Evolutionary conservation across 805 yeast species (phyloP), one percentile per base, ranked within the genome.

Genomic region (Lipomyces starkeyi): DNA sequence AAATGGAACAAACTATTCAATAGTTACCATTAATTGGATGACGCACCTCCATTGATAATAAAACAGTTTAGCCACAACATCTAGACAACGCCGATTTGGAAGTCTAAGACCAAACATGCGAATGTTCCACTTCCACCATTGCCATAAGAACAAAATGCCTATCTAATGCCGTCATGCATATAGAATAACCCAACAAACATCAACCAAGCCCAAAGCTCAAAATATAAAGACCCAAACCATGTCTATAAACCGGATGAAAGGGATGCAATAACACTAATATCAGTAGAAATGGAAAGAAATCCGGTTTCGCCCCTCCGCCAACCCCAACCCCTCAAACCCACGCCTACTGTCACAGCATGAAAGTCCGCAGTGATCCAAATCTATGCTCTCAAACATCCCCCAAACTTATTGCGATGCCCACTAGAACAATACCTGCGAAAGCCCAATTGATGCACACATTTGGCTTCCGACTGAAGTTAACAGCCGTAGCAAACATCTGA

Each of bases 401-500:
- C 25, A 68, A 32, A 35, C 69, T 68, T 53, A 68, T 68, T 2
- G 71, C 71, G 29, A 64, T 37, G 4, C 68, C 71, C 14, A 68
- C 71, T 2, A 68, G 43, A 25, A 65, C 64, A 5, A 61, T 64
- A 29, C 71, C 71, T 13, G 61, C 71, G 17, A 68, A 59, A n/a
- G 71, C 71, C 68, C 71, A 68, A 35, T 68, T 64, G 25, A 68
- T 68, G 59, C 71, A 68, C 2, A 54, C 62, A 43, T 58, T 65
- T 9, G 71, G 66, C n/a, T 65, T 68, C 34, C 65, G 62, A 40
- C 68, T 65, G 53, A 49, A 64, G 37, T n/a, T 53, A 29, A 65
- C 64, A 3, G 71, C 71, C 2, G 71, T 68, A 14, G 71, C 69
- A 54, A 68, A 68, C 71, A 68, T 88, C 69, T 91, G 91, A 57